Conservation (phyloP, 202 grass and related monocot genomes). For the Hordeum pubiflorum region DNA sequence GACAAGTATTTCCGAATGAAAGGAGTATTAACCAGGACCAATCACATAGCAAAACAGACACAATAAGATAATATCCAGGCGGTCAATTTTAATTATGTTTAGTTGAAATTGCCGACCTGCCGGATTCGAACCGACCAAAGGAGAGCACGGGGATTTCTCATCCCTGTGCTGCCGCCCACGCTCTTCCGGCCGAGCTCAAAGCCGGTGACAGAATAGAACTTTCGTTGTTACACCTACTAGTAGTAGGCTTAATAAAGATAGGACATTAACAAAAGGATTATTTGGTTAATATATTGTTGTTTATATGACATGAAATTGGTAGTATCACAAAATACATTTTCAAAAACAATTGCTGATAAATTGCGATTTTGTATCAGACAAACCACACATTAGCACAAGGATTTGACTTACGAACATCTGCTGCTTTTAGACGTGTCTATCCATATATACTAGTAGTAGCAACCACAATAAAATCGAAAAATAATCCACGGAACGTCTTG, state of each 20-base stretch:
- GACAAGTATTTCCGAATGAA: too few relatives aligned
- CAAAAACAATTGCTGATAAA: background rate
- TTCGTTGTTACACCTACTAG: background rate
- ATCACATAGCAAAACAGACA: too few relatives aligned
- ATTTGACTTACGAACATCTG: background rate
- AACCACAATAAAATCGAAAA: background rate
- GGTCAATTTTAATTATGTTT: background rate
- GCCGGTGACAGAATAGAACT: constrained; percentile 8
- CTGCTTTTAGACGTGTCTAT: background rate
- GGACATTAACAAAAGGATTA: background rate
- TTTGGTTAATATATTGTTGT: background rate
- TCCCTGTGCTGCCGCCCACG: constrained; percentile 5
- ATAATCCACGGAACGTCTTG: background rate
- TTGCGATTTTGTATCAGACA: background rate
- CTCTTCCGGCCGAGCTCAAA: constrained; percentile 55
- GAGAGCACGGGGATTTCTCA: background rate
- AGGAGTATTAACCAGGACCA: too few relatives aligned
- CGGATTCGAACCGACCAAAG: constrained; percentile 53
- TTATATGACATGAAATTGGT: background rate
- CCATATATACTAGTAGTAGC: too few relatives aligned
- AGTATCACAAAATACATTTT: background rate
- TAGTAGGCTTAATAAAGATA: background rate
- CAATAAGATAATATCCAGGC: background rate
- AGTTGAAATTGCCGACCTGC: constrained; percentile 23
- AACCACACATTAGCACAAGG: background rate